Evolutionary conservation across 257 asterid genomes (phyloP).

Genomic region (Nicotiana benthamiana): DNA sequence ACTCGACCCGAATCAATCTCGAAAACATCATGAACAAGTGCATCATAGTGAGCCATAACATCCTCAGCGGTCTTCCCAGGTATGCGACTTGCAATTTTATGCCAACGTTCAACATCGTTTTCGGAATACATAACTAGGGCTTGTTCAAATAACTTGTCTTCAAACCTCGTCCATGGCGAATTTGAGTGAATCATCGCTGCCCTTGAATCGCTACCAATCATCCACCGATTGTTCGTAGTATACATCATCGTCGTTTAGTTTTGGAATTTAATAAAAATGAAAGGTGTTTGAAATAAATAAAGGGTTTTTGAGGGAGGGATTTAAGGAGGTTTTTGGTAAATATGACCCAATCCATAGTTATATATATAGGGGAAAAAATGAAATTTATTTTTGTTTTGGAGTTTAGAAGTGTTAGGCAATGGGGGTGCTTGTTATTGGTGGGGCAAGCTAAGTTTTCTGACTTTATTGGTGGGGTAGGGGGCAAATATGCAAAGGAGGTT

Average conservation of each 20-base stretch:
- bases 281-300: not conserved
- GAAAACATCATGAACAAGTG: slow-evolving; percentile 38
- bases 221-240: slow-evolving; percentile 9
- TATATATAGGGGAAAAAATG: not conserved
- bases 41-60: slow-evolving; percentile 46
- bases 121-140: slow-evolving; percentile 51
- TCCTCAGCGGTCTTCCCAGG: slow-evolving; percentile 46
- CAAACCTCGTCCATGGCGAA: slow-evolving; percentile 40
- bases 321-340: not conserved
- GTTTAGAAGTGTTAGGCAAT: not conserved
- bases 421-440: not conserved
- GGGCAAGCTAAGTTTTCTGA: not conserved
- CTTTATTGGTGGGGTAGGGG: not conserved
- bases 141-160: slow-evolving; percentile 55
- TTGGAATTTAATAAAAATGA: not conserved
- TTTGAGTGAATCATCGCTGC: not conserved
- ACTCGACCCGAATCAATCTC: slow-evolving; percentile 68
- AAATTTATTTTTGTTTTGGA: not conserved
- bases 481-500: not conserved
- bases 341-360: not conserved
- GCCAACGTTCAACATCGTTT: slow-evolving; percentile 50
- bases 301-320: slow-evolving; percentile 11
- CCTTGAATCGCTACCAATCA: slow-evolving; percentile 11
- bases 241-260: slow-evolving; percentile 18
- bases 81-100: slow-evolving; percentile 35